Percentiles rank a stretch among this genome's conserved stretches.
Conservation (phyloP, 2,329 filamentous ascomycete species). For the Sordariomycetes sp. region DNA sequence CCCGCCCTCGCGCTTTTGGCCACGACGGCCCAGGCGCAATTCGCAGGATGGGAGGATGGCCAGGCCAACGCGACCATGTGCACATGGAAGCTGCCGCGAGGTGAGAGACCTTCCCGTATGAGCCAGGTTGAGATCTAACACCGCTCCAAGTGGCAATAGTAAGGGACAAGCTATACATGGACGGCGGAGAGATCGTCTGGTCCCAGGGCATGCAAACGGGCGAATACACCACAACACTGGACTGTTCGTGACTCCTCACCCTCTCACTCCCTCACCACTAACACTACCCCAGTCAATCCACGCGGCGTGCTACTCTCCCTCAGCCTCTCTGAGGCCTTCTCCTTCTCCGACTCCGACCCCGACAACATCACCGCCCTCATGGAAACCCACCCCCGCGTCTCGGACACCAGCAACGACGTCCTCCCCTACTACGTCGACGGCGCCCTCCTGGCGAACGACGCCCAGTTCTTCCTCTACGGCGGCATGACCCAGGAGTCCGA, state of each 20-base stretch:
- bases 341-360: constrained; percentile 26
- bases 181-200: constrained; percentile 51
- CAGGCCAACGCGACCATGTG: constrained; percentile 3
- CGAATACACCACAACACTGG: constrained; percentile 9
- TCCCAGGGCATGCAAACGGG: constrained; percentile 24
- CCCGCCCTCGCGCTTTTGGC: background rate
- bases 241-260: constrained; percentile 27
- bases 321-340: constrained; percentile 47
- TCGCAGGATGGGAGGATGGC: background rate
- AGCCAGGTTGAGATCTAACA: background rate
- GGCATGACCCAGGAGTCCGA: constrained; percentile 33
- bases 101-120: background rate
- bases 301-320: constrained; percentile 43
- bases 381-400: constrained; percentile 32
- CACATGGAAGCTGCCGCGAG: constrained; percentile 2
- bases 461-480: constrained; percentile 54
- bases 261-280: background rate
- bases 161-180: constrained; percentile 53
- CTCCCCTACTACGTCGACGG: constrained; percentile 51
- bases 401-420: constrained; percentile 33
- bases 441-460: constrained; percentile 53
- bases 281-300: constrained; percentile 32
- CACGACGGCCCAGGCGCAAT: background rate
- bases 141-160: constrained; percentile 38
- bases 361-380: constrained; percentile 44